Conservation (phyloP, 108 stramenopile genomes). For the Skeletonema potamos region DNA sequence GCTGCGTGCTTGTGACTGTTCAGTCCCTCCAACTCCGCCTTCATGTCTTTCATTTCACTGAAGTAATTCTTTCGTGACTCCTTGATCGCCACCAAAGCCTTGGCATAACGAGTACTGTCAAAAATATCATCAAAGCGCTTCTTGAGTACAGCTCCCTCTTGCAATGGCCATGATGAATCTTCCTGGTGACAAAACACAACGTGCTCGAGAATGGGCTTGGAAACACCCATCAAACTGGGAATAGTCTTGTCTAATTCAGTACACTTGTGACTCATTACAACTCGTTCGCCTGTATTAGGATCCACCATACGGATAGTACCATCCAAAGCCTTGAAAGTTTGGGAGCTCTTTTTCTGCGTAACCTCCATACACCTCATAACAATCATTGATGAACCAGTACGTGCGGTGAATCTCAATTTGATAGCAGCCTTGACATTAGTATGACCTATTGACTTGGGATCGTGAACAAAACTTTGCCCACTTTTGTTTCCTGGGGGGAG, state of each 20-base stretch:
- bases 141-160: slow-evolving; percentile 97
- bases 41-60: slow-evolving; percentile 72
- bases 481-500: slow-evolving; percentile 91
- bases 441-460: slow-evolving; percentile 77
- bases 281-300: slow-evolving; percentile 59
- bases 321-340: slow-evolving; percentile 91
- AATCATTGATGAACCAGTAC: slow-evolving; percentile 80
- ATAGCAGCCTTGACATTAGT: slow-evolving; percentile 77
- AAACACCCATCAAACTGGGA: slow-evolving; percentile 86
- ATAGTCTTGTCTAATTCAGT: slow-evolving; percentile 90
- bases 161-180: slow-evolving; percentile 85
- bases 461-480: slow-evolving; percentile 94
- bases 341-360: slow-evolving; percentile 78
- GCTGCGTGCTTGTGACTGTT: slow-evolving; percentile 82
- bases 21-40: slow-evolving; percentile 83
- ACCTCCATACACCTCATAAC: slow-evolving; percentile 91
- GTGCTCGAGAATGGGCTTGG: slow-evolving; percentile 94
- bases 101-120: slow-evolving; percentile 94
- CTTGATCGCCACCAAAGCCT: slow-evolving; percentile 93
- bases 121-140: slow-evolving; percentile 99
- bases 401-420: slow-evolving; percentile 89
- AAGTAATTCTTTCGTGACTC: slow-evolving; percentile 79
- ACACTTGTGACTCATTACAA: slow-evolving; percentile 87
- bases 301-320: slow-evolving; percentile 81
- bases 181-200: slow-evolving; percentile 98